Conservation (phyloP, 768 basidiomycete genomes). For the Pseudohyphozyma bogoriensis region DNA sequence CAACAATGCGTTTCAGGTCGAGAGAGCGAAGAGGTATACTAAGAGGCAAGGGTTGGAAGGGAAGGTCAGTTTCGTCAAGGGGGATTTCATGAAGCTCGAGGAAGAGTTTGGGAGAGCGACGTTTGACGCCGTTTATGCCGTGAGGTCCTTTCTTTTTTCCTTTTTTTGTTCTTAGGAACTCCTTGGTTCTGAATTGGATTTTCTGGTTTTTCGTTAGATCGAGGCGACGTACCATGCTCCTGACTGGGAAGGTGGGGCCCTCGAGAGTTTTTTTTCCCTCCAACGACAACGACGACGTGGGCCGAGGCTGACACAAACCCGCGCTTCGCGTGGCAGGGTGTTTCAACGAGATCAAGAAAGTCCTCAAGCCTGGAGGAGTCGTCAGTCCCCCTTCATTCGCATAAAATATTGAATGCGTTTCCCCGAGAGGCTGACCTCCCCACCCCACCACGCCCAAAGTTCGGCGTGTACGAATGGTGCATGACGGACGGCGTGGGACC, state of each 20-base stretch:
- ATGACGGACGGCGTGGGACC: constrained; percentile 97
- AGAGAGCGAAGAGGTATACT: constrained; percentile 75
- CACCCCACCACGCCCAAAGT: constrained; percentile 45
- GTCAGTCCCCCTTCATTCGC: constrained; percentile 44
- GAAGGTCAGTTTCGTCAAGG: constrained; percentile 73
- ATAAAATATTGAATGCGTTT: neutral
- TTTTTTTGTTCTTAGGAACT: neutral
- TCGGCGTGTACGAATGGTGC: constrained; percentile 97
- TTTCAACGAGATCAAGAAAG: constrained; percentile 82
- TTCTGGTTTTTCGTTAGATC: constrained; percentile 73
- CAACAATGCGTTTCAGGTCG: constrained; percentile 91
- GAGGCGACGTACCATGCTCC: constrained; percentile 97
- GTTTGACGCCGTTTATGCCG: constrained; percentile 77
- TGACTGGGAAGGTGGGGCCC: constrained; percentile 57
- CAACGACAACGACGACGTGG: no score
- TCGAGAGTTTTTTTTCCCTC: neutral
- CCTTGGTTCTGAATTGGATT: neutral
- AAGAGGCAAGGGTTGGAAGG: constrained; percentile 60
- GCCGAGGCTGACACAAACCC: no score
- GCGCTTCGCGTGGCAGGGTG: no score
- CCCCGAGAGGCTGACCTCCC: neutral
- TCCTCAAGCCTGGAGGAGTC: constrained; percentile 89
- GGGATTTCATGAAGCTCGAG: constrained; percentile 89
- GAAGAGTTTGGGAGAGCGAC: constrained; percentile 85
- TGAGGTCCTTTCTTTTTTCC: neutral